Base-by-base conservation (phyloP, 352 stramenopile genomes). In the Globisporangium heterothallicum region DNA sequence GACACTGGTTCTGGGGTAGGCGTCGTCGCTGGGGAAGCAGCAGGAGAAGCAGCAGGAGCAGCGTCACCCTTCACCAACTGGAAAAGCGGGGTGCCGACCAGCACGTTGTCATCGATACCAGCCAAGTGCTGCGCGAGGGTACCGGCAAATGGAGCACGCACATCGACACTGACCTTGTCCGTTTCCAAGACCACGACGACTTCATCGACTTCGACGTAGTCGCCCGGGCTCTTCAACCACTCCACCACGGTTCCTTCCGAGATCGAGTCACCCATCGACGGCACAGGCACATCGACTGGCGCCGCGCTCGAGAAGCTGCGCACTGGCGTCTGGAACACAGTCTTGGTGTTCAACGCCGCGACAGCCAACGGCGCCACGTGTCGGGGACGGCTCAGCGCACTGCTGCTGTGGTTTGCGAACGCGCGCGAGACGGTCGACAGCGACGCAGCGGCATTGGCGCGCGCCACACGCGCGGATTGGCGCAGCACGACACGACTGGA, bases 121-220 rank as follows among this genome's bases (percentile, higher is more conserved):
- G 94, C 69, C 91, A 84, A 60, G 83, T 96, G 78, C 73, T 98
- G 80, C 3, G 81, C 79, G 47, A 99, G 72, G 44, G 75, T 79
- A 32, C 96, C 96, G 14, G 74, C 73, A 48, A 91, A 81, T 1
- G 88, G 78, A 34, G 94, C 76, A 34, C 92, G 75, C 13, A 97
- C 84, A 49, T 96, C 84, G 13, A 97, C 82, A 55, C 75, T 94
- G n/a, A 94, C 95, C 72, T 99, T 99, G 72, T 99, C 97, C 9
- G 97, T 99, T 75, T 99, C 97, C 6, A 99, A 76, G 42, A 98
- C 88, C n/a, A 98, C 86, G 1, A 99, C 87, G n/a, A 99, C 95
- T 30, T 99, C 96, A 66, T 99, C 96, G 38, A 84, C 81, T 6
- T 87, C 72, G 35, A 99, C 86, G 35, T 74, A 86, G 58, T 99